phyloP scores from a whole-genome alignment of 495 filamentous ascomycete species.

The Lasiosphaeria miniovina region DNA sequence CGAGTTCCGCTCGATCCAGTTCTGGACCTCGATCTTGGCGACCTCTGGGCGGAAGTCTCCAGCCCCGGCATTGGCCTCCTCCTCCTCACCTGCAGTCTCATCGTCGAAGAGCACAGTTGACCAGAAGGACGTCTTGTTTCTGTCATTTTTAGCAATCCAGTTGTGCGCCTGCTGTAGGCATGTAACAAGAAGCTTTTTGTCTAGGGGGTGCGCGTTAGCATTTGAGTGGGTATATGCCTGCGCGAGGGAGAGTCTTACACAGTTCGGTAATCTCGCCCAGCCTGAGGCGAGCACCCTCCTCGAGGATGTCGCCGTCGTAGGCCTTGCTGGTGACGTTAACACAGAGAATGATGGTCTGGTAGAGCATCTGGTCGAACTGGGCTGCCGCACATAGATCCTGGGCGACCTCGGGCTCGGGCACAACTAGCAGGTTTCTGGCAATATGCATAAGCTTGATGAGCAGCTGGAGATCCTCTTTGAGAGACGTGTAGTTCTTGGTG shows the following conservation, averaged over 20 bases:
- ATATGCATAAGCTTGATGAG: conserved; percentile 83
- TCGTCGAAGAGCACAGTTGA: conserved; percentile 75
- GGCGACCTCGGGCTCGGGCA: conserved; percentile 65
- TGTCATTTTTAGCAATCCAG: conserved; percentile 85
- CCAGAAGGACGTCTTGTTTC: conserved; percentile 89
- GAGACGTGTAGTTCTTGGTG: conserved; percentile 66
- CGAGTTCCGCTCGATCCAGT: conserved; percentile 55
- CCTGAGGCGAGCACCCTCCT: conserved; percentile 51
- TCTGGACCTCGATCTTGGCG: conserved; percentile 40
- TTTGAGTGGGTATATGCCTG: not conserved
- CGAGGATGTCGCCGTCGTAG: conserved; percentile 82
- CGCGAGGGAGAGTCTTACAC: conserved; percentile 35
- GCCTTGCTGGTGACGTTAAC: conserved; percentile 85
- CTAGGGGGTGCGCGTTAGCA: conserved; percentile 34
- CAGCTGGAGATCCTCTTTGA: conserved; percentile 79
- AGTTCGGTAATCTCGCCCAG: conserved; percentile 54
- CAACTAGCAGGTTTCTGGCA: conserved; percentile 78
- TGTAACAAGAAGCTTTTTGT: conserved; percentile 87
- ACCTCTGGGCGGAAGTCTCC: conserved; percentile 42
- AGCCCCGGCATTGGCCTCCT: conserved; percentile 41
- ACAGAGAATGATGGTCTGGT: conserved; percentile 77
- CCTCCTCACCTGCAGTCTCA: conserved; percentile 39
- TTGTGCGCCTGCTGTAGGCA: conserved; percentile 90
- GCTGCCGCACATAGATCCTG: conserved; percentile 83
- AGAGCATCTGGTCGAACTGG: conserved; percentile 77